A percentile compares a stretch with the other conserved stretches of the same genome.
phyloP scores from a whole-genome alignment of 257 asterid genomes.

The Henckelia pumila region DNA sequence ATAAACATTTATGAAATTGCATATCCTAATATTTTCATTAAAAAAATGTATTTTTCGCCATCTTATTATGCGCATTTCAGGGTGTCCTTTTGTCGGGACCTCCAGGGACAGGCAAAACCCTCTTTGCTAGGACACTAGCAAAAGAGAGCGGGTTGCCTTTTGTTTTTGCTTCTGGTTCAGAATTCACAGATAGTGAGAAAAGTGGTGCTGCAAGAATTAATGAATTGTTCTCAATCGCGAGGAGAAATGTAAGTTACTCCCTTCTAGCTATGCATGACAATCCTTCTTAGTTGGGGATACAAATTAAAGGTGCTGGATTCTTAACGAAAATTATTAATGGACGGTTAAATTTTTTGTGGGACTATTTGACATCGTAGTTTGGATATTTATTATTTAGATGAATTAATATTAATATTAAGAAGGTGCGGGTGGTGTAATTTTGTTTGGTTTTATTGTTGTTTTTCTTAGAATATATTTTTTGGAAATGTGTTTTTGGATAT shows the following conservation, averaged over 20 bases:
- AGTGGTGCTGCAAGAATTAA: slow-evolving; percentile 92
- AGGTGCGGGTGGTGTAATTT: too few relatives aligned
- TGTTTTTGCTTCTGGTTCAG: slow-evolving; percentile 99
- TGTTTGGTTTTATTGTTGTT: background rate
- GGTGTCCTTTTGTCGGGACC: slow-evolving; percentile 99
- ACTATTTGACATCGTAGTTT: background rate
- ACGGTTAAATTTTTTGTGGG: slow-evolving; percentile 12
- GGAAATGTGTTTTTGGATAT: background rate
- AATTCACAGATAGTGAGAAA: slow-evolving; percentile 92
- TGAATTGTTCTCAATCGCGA: slow-evolving; percentile 78
- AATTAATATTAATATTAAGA: too few relatives aligned
- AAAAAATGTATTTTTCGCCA: slow-evolving; percentile 2
- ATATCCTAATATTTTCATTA: slow-evolving; percentile 9
- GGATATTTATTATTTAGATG: background rate
- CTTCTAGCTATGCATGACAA: slow-evolving; percentile 19
- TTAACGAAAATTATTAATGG: background rate
- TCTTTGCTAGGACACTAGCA: slow-evolving; percentile 90
- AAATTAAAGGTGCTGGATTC: slow-evolving; percentile 17
- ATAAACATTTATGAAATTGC: slow-evolving; percentile 21
- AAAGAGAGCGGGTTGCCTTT: slow-evolving; percentile 97
- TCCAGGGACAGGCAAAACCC: slow-evolving; percentile 99
- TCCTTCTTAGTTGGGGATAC: slow-evolving; percentile 20
- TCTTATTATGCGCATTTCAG: slow-evolving; percentile 41
- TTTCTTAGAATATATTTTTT: too few relatives aligned
- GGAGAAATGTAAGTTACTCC: slow-evolving; percentile 79